Evolutionary conservation across 441 rosid genomes (phyloP), one percentile per base, ranked within the genome.

Genomic region (Cnidoscolus chayamansa): DNA sequence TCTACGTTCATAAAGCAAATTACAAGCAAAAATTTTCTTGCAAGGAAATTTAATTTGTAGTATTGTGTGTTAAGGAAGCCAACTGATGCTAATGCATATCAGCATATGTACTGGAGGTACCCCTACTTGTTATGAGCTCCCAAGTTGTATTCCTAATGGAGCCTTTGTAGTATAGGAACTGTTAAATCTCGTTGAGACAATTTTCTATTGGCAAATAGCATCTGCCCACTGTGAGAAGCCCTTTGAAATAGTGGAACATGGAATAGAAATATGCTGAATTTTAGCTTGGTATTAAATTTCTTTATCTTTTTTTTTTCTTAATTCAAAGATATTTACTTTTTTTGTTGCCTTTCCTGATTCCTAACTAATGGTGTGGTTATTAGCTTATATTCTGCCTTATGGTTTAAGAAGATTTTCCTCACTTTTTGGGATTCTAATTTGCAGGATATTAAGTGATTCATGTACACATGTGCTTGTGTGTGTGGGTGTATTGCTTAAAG

Each of bases 91-190:
- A 49, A 16, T 62, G 25, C 63, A 4, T 17, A 8, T 37, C 19
- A 37, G 25, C 63, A 4, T 17, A 8, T 37, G 25, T 15, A 35
- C 65, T 62, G 10, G 25, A 50, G 0, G 3, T 25, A 64, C 9
- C 16, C 57, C 43, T 51, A n/a, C 25, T 53, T 49, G 45, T 67
- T 54, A 53, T 25, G 70, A 50, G 32, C 47, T 53, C 71, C 61
- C 37, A 51, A 67, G n/a, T 16, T 67, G 8, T 30, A n/a, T 35
- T 67, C 48, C n/a, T 51, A 49, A 20, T 25, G 11, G 57, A 50
- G 69, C 43, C 19, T 65, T 48, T 47, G n/a, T 63, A 45, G 53
- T 30, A 19, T 1, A 20, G 11, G 11, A 65, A 25, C 17, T n/a
- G 35, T 45, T 20, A 47, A 7, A 30, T 65, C 69, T 48, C 47